Conservation (phyloP, 768 basidiomycete species). For the Termitomyces sp. region DNA sequence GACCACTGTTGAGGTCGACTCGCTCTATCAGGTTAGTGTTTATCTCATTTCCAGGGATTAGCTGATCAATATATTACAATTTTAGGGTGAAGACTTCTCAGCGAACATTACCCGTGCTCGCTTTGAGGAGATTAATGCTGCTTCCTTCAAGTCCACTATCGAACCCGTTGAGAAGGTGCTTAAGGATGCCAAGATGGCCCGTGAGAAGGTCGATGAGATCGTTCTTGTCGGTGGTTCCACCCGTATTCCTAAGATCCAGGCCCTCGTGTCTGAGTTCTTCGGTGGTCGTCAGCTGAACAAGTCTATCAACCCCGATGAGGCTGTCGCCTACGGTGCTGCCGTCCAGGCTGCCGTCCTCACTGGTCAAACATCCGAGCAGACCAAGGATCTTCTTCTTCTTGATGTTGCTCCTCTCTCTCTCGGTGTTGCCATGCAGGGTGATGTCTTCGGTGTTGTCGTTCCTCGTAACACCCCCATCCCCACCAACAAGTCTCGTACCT, state of each 20-base stretch:
- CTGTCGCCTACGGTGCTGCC: conserved; percentile 98
- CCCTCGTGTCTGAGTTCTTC: conserved; percentile 98
- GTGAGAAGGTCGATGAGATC: conserved; percentile 97
- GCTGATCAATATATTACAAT: conserved; percentile 3
- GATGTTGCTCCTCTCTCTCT: conserved; percentile 98
- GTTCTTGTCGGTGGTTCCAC: conserved; percentile 99
- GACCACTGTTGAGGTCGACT: conserved; percentile 99
- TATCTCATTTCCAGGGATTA: not conserved
- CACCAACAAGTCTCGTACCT: conserved; percentile 97
- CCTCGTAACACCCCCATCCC: conserved; percentile 99
- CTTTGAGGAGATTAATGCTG: conserved; percentile 99
- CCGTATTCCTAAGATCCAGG: conserved; percentile 98
- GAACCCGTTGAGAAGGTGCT: conserved; percentile 99
- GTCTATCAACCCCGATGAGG: conserved; percentile 99
- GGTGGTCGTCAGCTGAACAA: conserved; percentile 98
- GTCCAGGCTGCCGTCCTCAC: conserved; percentile 99
- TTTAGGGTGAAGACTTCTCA: conserved; percentile 92
- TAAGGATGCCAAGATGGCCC: conserved; percentile 97
- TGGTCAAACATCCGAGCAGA: conserved; percentile 98
- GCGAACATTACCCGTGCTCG: conserved; percentile 99
- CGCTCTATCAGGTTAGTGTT: conserved; percentile 77
- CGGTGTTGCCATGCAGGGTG: conserved; percentile 99
- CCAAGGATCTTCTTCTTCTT: conserved; percentile 95
- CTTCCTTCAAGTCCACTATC: conserved; percentile 92
- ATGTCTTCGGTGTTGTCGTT: conserved; percentile 99